Base-by-base conservation (phyloP, 805 yeast genomes). In the Candida sonorensis region DNA sequence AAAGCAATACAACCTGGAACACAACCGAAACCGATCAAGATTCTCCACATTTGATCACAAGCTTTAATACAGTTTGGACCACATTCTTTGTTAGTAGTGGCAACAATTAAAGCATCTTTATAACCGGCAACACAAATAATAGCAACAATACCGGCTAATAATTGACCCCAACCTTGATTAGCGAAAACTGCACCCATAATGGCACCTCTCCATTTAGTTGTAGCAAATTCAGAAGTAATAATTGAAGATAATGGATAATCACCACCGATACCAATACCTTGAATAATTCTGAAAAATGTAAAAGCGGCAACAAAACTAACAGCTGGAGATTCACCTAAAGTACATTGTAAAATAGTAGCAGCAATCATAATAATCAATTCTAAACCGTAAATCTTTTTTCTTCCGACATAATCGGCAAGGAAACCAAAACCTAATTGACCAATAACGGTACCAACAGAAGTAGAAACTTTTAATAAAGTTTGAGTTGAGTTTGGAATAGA, bases 261-360 rank as follows among this genome's bases (percentile, higher is more conserved):
- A 72, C 95, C 96, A 67, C 96, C 96, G 49, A 86, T 87, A 76
- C 96, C 96, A 50, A 87, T 80, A 70, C 96, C 96, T 85, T 79
- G 81, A 42, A 86, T 53, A 45, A 86, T 78, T 75, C 96, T 81
- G 65, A 77, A 79, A 52, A 81, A 77, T 9, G 79, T 63, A 41
- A 87, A 67, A 31, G 84, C 68, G 27, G 92, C 94, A 35, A 75
- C 73, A 51, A 85, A 81, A 52, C 67, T 70, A 39, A 85, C 62
- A 44, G 80, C 92, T 17, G 83, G 72, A 17, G 94, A 74, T 8
- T 59, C 50, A 51, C 94, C 95, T 28, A 80, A 44, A 39, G 71
- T 60, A 66, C 90, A 78, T 67, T 86, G 95, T 42, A 80, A 62
- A 41, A 86, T 59, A 38, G 94, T 81, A 23, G 92, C 87, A 46